Evolutionary conservation across 1,284 basidiomycete genomes (phyloP).

Genomic region (Kwoniella shivajii): DNA sequence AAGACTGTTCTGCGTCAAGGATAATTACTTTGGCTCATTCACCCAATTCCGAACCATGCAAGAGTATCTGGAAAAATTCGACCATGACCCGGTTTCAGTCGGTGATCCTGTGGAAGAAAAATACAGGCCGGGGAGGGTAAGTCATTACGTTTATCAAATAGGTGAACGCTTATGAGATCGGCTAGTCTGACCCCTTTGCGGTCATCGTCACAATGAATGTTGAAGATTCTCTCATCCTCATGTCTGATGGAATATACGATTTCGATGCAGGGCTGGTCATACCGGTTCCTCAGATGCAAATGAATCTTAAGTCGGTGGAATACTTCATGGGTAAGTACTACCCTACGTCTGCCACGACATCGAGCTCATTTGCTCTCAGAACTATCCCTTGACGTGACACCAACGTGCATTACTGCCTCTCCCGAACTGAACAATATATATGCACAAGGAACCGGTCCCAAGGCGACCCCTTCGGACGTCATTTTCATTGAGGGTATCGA

Average conservation of each 20-base stretch:
- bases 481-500: constrained; percentile 72
- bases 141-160: constrained; percentile 34
- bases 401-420: constrained; percentile 62
- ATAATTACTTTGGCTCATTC: constrained; percentile 90
- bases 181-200: constrained; percentile 77
- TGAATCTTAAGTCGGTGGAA: constrained; percentile 76
- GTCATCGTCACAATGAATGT: constrained; percentile 66
- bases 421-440: constrained; percentile 59
- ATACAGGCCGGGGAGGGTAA: constrained; percentile 72
- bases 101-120: constrained; percentile 80
- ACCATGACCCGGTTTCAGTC: constrained; percentile 59
- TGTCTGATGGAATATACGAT: constrained; percentile 76
- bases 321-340: constrained; percentile 74
- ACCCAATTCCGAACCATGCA: constrained; percentile 84
- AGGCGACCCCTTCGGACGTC: constrained; percentile 31
- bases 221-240: constrained; percentile 61
- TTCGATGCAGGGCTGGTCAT: constrained; percentile 64
- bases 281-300: constrained; percentile 67
- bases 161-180: background rate
- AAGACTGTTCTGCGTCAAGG: constrained; percentile 79
- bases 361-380: constrained; percentile 57
- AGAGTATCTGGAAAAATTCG: constrained; percentile 75
- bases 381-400: constrained; percentile 71
- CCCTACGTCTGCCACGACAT: background rate
- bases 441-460: constrained; percentile 20